Percentiles rank a stretch among this genome's conserved stretches.
phyloP scores from a whole-genome alignment of 2,329 filamentous ascomycete genomes.

The Ophiocordyceps camponoti-rufipedis region DNA sequence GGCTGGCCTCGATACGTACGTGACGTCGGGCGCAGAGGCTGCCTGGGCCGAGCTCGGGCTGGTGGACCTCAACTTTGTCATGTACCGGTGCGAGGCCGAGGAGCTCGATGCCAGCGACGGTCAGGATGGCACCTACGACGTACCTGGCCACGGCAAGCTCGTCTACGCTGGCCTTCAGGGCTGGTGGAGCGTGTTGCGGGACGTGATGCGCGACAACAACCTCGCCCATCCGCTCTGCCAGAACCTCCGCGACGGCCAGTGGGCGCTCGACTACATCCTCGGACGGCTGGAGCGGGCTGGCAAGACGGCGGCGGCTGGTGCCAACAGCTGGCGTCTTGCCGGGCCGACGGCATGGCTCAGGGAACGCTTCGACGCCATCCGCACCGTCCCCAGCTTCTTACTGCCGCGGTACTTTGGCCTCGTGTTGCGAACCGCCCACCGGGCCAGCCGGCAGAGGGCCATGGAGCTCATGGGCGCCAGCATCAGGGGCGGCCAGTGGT shows the following conservation, averaged over 20 bases:
- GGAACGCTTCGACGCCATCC: conserved; percentile 71
- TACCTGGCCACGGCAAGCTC: conserved; percentile 67
- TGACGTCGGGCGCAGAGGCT: conserved; percentile 61
- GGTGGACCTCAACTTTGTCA: conserved; percentile 73
- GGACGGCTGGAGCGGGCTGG: conserved; percentile 59
- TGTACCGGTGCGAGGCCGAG: conserved; percentile 86
- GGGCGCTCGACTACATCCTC: conserved; percentile 79
- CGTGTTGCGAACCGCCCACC: conserved; percentile 73
- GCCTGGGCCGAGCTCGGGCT: conserved; percentile 62
- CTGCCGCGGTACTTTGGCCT: conserved; percentile 87
- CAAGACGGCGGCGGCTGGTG: conserved; percentile 22
- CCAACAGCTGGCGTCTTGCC: conserved; percentile 40
- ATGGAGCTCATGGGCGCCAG: conserved; percentile 65
- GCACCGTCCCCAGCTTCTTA: conserved; percentile 71
- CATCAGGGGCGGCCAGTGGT: conserved; percentile 66
- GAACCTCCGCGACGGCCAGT: conserved; percentile 78
- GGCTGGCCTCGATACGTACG: conserved; percentile 66
- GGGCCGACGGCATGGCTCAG: conserved; percentile 62
- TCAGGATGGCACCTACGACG: conserved; percentile 70
- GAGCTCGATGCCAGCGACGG: conserved; percentile 63
- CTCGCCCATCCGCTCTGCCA: conserved; percentile 86
- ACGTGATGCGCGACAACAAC: conserved; percentile 75
- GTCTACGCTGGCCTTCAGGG: conserved; percentile 96
- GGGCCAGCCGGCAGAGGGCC: conserved; percentile 60
- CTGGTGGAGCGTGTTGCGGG: conserved; percentile 85